A percentile compares a stretch with the other conserved stretches of the same genome.
phyloP scores from a whole-genome alignment of 2,329 filamentous ascomycete species.

The Bimuria novae-zelandiae region DNA sequence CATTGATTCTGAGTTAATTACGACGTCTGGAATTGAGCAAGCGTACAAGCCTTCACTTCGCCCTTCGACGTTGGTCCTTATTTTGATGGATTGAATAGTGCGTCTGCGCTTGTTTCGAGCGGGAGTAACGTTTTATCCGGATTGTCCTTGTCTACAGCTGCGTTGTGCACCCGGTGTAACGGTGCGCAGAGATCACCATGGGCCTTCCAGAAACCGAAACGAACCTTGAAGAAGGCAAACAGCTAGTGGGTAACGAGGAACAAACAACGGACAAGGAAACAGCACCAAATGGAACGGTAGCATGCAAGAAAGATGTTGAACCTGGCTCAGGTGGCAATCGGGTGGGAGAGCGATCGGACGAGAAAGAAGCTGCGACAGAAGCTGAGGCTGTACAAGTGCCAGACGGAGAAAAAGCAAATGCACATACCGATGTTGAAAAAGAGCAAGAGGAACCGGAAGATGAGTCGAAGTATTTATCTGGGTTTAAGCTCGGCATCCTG shows the following conservation, averaged over 20 bases:
- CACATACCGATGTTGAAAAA: neutral
- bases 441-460: slow-evolving; percentile 34
- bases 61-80: neutral
- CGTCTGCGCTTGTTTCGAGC: neutral
- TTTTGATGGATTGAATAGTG: neutral
- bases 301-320: neutral
- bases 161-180: neutral
- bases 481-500: slow-evolving; percentile 40
- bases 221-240: neutral
- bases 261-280: neutral
- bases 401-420: neutral
- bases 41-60: neutral
- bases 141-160: neutral
- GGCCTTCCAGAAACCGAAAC: neutral
- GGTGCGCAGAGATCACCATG: neutral
- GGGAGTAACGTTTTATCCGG: slow-evolving; percentile 4
- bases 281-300: neutral
- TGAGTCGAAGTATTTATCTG: slow-evolving; percentile 42
- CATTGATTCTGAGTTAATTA: neutral
- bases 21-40: neutral
- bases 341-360: slow-evolving; percentile 1
- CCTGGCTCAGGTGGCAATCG: neutral
- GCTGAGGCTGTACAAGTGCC: neutral
- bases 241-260: neutral
- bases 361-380: neutral